phyloP scores from a whole-genome alignment of 2,329 filamentous ascomycete species.

The Aspergillus oerlinghausenensis region DNA sequence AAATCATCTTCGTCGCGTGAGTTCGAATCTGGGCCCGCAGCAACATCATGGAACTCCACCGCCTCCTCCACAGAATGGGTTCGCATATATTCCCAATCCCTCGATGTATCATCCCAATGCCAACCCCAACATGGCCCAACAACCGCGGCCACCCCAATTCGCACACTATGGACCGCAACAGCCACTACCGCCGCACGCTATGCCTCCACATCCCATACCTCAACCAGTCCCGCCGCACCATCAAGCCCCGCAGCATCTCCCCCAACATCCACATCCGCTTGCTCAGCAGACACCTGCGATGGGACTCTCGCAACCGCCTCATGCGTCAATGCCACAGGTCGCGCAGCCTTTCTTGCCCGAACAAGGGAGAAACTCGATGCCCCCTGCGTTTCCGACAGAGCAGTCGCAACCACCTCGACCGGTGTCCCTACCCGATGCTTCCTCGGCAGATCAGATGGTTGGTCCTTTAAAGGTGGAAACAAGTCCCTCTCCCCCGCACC shows the following conservation, averaged over 20 bases:
- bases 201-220: slow-evolving; percentile 22
- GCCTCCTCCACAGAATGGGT: slow-evolving; percentile 61
- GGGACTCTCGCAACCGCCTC: slow-evolving; percentile 33
- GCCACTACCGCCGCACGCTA: slow-evolving; percentile 20
- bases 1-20: slow-evolving; percentile 70
- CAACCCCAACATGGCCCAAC: slow-evolving; percentile 43
- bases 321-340: slow-evolving; percentile 45
- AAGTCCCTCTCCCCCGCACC: slow-evolving; percentile 47
- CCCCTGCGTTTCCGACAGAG: slow-evolving; percentile 63
- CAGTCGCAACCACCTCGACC: slow-evolving; percentile 54
- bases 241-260: slow-evolving; percentile 32
- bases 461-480: slow-evolving; percentile 36
- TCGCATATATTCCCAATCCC: slow-evolving; percentile 79
- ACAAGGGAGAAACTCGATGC: slow-evolving; percentile 67
- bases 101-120: slow-evolving; percentile 73
- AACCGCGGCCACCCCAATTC: slow-evolving; percentile 41
- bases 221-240: slow-evolving; percentile 41
- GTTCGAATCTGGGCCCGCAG: slow-evolving; percentile 67
- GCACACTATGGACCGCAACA: slow-evolving; percentile 31
- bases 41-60: slow-evolving; percentile 56
- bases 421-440: slow-evolving; percentile 54
- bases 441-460: slow-evolving; percentile 52
- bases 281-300: slow-evolving; percentile 23
- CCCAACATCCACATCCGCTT: slow-evolving; percentile 33
- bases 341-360: slow-evolving; percentile 73